Base-by-base conservation (phyloP, 2,329 filamentous ascomycete species). In the Aspergillus fischeri region DNA sequence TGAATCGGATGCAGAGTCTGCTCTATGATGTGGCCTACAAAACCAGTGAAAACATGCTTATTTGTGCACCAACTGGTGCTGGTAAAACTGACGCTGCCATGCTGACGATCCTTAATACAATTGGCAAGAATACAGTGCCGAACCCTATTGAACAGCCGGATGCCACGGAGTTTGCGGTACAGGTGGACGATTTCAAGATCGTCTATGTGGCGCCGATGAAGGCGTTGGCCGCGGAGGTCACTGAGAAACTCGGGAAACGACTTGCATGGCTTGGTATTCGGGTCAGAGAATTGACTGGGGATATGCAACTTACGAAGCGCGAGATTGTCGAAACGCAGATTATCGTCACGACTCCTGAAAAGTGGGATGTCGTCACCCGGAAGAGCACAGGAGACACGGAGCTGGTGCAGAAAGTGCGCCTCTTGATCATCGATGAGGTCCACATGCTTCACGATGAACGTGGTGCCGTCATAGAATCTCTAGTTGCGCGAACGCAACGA, bases 151-250 rank as follows among this genome's bases (percentile, higher is more conserved):
- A 96, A 56, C 80, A 91, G 44, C 85, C 85, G 0, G 78, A 86
- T 54, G 86, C 89, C 0, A 86, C 82, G 0, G 89, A 96, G 42
- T 97, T 97, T 69, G 84, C 83, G 1, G 90, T 96, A n/a, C 83
- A 89, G 57, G 78, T 86, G 0, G 89, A 96, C 53, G 91, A 96
- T 66, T 97, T 97, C 82, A 97, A 99, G 76, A 93, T 99, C 66
- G 92, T 99, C 56, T 99, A 99, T 66, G 94, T 99, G 44, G 94
- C 95, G 1, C 95, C 94, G 0, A 99, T 99, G 95, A 99, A 99
- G 75, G 95, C 94, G 0, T 80, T 99, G 20, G 95, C 95, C 4
- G 94, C 95, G 7, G 94, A 99, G 76, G 89, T 99, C 44, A 97
- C 94, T 0, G 91, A 92, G 38, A 99, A 99, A 77, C 81, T 99